Base-by-base conservation (phyloP, 129 eudicot species). In the Gnaphalium uliginosum region DNA sequence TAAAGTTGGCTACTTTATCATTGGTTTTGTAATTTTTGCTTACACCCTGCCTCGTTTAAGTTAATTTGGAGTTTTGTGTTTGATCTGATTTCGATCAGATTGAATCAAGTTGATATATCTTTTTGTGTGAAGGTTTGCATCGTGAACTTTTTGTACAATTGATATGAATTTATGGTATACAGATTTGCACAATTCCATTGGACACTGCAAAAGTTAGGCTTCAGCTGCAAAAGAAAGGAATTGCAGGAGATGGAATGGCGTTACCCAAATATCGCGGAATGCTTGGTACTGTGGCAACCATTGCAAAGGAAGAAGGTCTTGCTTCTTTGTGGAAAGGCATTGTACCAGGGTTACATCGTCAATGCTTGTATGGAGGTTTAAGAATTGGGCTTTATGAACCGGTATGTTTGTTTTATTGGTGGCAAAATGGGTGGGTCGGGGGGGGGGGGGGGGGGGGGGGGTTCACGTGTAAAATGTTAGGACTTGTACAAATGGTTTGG, bases 121-220 rank as follows among this genome's bases (percentile, higher is more conserved):
- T 39, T 39, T 14, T 39, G 46, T 9, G 2, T 9, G 13, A 39
- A 1, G 22, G 61, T 70, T 15, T 70, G 25, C 33, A 26, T 21
- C 2, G 4, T 46, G 75, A 70, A 46, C 0, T 26, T 48, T 19
- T 43, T 59, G 43, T 32, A 32, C 5, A 46, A 46, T 46, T 66
- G 17, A 39, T 63, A 25, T 66, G 22, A 14, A 18, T 33, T 32
- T 21, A 8, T 11, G 26, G 27, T 41, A 14, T 60, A 67, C 78
- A 91, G 95, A 75, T 86, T 13, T 88, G 90, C 71, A 91, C 97
- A 7, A 76, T 91, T 68, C 97, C 97, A 6, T 72, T 91, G 83
- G 95, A 91, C 81, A 88, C 97, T 50, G 97, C 97, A n/a, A 91
- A 88, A 83, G 95, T 91, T n/a, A 83, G 97, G 80, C 95, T 91